Base-by-base conservation (phyloP, 495 filamentous ascomycete genomes). In the Schizothecium vesticola region DNA sequence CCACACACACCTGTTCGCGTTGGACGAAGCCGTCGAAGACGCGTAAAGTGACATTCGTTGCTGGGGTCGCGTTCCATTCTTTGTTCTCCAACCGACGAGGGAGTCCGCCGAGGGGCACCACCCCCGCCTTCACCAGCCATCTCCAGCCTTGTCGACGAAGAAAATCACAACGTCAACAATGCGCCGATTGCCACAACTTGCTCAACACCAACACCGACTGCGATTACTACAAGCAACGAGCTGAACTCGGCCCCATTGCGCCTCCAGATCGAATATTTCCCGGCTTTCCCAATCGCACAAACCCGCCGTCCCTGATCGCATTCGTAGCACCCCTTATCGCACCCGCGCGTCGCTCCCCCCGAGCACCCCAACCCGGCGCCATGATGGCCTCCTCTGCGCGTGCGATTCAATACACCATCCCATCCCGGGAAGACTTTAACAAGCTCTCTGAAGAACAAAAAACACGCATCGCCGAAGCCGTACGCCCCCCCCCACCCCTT, bases 371-470 rank as follows among this genome's bases (percentile, higher is more conserved):
- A 33, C 65, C 43, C 11, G 10, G 26, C 26, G 26, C 26, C 65
- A 72, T 31, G 36, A 77, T 77, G 75, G 74, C 74, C 31, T 70
- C 73, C 59, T 58, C 71, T 1, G 55, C 33, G 65, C 74, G 76
- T 68, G 66, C 71, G 63, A 73, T 75, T 69, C 76, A 78, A 69
- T 78, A 78, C 67, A 75, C 75, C 8, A 73, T 74, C 66, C 76
- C 76, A 0, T 59, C 72, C n/a, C 67, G 72, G 63, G 76, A 77
- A 66, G 76, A 78, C 63, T 78, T 72, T 61, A 78, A 73, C 72
- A 77, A 77, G 59, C 68, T 78, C 19, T 63, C 75, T 24, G 76
- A 78, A 63, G 75, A 78, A 59, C 75, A 76, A 70, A 78, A 77
- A 71, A 76, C 73, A 31, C 75, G 76, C 24, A 69, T 78, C 26